Conservation (phyloP, 371 early-diverging fungal species). For the Mucor circinelloides region DNA sequence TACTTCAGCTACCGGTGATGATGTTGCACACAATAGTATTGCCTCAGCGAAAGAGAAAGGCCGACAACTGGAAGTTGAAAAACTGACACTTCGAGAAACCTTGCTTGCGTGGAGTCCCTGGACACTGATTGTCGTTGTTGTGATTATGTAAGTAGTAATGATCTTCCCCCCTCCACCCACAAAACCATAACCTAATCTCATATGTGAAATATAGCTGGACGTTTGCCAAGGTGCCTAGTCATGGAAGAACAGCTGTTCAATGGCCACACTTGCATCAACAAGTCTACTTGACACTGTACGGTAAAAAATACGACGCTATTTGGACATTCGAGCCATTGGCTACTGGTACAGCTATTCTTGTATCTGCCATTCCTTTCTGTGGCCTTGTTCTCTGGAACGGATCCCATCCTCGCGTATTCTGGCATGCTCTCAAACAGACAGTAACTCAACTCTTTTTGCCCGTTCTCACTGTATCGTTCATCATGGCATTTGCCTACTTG, state of each 20-base stretch:
- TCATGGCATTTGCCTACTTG: slow-evolving; percentile 54
- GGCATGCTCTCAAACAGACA: slow-evolving; percentile 29
- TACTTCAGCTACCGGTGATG: background rate
- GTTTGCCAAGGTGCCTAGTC: slow-evolving; percentile 33
- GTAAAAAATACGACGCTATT: slow-evolving; percentile 45
- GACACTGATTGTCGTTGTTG: slow-evolving; percentile 45
- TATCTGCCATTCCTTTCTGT: slow-evolving; percentile 33
- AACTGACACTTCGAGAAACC: slow-evolving; percentile 36
- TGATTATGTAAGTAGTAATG: slow-evolving; percentile 37
- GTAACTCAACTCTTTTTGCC: slow-evolving; percentile 42
- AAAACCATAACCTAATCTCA: too few species aligned
- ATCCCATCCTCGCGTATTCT: slow-evolving; percentile 29
- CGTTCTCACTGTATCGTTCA: slow-evolving; percentile 47
- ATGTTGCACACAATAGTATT: slow-evolving; percentile 2
- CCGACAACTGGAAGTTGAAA: slow-evolving; percentile 12
- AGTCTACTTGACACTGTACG: slow-evolving; percentile 48
- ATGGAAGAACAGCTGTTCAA: slow-evolving; percentile 35
- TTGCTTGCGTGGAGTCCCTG: slow-evolving; percentile 53
- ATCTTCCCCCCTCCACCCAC: background rate
- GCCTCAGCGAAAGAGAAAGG: background rate
- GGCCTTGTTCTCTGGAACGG: slow-evolving; percentile 39
- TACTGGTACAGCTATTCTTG: slow-evolving; percentile 51
- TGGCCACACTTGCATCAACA: slow-evolving; percentile 47
- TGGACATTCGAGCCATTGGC: slow-evolving; percentile 56
- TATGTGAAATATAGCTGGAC: slow-evolving; percentile 30